These are phyloP conservation scores for Trichoderma atroviride DNA, from an alignment of 2,329 filamentous ascomycete genomes.

Conservation along the genomic window DNA sequence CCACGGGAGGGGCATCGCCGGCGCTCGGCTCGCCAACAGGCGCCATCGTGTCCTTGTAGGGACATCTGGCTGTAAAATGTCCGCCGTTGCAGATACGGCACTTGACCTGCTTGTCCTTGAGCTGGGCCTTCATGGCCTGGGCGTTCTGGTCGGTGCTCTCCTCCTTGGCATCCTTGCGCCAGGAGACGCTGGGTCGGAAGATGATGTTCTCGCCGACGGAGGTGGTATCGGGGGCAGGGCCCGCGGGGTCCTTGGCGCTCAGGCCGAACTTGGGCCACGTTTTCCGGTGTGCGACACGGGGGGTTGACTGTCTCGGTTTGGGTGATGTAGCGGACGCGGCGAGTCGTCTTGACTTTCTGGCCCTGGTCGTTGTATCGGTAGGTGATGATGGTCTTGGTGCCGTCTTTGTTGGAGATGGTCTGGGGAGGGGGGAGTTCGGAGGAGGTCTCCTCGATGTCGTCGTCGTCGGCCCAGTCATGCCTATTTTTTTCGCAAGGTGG, in stretches of 20 bases:
- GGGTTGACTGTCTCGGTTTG: conserved; percentile 95
- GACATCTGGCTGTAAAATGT: conserved; percentile 98
- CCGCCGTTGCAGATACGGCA: conserved; percentile 98
- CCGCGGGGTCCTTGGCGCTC: conserved; percentile 80
- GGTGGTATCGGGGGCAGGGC: conserved; percentile 87
- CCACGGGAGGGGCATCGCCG: conserved; percentile 59
- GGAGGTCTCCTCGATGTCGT: conserved; percentile 76
- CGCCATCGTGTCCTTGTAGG: conserved; percentile 99
- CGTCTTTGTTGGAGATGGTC: conserved; percentile 96
- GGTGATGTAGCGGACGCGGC: conserved; percentile 88
- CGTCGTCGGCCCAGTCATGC: conserved; percentile 94
- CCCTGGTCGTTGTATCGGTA: conserved; percentile 89
- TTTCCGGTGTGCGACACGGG: conserved; percentile 88
- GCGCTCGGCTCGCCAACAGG: conserved; percentile 67
- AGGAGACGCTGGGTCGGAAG: conserved; percentile 91
- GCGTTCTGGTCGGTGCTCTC: conserved; percentile 75
- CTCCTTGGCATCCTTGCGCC: conserved; percentile 86
- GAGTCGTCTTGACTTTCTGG: conserved; percentile 96
- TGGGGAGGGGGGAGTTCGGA: conserved; percentile 78
- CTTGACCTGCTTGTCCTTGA: conserved; percentile 99
- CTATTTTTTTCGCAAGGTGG: conserved; percentile 42
- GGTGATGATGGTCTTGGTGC: conserved; percentile 92
- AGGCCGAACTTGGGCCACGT: conserved; percentile 90
- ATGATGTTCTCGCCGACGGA: conserved; percentile 97
- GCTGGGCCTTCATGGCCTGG: conserved; percentile 74